These are phyloP conservation scores for Phytopythium ostracodes DNA, from an alignment of 352 stramenopile genomes.

Conservation along the genomic window DNA sequence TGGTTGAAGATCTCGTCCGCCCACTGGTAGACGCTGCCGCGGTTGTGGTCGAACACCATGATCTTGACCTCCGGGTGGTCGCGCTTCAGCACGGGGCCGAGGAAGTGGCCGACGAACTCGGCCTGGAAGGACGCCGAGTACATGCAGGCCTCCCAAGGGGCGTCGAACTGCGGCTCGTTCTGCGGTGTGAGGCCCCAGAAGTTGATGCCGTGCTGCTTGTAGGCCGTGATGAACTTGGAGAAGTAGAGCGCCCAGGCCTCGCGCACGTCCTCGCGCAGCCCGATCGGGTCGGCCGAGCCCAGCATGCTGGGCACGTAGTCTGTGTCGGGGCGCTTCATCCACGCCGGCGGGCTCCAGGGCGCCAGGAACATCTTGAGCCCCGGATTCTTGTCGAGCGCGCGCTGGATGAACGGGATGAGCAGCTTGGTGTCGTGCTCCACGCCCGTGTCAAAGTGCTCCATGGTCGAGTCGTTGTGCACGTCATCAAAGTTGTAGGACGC, in stretches of 20 bases:
- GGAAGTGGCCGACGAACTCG: slow-evolving; percentile 79
- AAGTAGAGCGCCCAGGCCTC: slow-evolving; percentile 89
- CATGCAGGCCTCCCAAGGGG: slow-evolving; percentile 68
- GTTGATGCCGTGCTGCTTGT: slow-evolving; percentile 74
- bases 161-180: slow-evolving; percentile 85
- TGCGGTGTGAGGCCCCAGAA: slow-evolving; percentile 90
- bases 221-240: slow-evolving; percentile 90
- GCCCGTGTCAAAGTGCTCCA: slow-evolving; percentile 76
- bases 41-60: slow-evolving; percentile 92
- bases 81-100: slow-evolving; percentile 75
- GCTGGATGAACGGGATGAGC: slow-evolving; percentile 85
- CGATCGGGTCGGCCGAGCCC: slow-evolving; percentile 45
- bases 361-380: slow-evolving; percentile 83
- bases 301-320: slow-evolving; percentile 65
- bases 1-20: slow-evolving; percentile 67
- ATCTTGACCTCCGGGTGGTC: slow-evolving; percentile 89
- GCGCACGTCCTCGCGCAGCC: slow-evolving; percentile 45
- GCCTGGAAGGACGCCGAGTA: slow-evolving; percentile 54
- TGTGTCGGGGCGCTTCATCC: slow-evolving; percentile 69
- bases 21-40: slow-evolving; percentile 66
- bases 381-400: slow-evolving; percentile 55
- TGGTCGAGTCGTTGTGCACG: slow-evolving; percentile 53
- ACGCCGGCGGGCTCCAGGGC: slow-evolving; percentile 86
- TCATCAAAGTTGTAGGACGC: slow-evolving; percentile 88
- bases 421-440: slow-evolving; percentile 70